These are phyloP conservation scores for Tillandsia leiboldiana DNA, from an alignment of 176 grass and related monocot species.

Conservation along the genomic window DNA sequence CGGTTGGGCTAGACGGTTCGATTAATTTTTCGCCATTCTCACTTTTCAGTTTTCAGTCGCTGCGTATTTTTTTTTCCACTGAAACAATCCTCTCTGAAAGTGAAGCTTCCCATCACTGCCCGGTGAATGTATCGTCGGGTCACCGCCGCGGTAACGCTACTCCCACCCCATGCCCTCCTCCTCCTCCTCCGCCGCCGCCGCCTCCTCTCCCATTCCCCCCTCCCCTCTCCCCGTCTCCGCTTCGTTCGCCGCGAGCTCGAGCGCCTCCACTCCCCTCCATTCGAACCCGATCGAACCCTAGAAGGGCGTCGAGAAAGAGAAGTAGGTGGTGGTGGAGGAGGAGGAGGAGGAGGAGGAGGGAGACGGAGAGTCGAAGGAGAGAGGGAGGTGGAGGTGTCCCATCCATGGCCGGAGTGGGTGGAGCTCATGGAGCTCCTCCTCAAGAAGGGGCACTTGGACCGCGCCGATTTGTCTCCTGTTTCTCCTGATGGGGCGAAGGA, in stretches of 20 bases:
- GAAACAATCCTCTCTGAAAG: too few relatives aligned
- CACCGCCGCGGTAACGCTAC: neutral
- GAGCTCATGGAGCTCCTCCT: conserved; percentile 58
- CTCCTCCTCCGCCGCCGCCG: neutral
- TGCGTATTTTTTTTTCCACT: too few relatives aligned
- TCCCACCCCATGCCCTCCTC: neutral
- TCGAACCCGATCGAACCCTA: neutral
- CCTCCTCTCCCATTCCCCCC: conserved; percentile 13
- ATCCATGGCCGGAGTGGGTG: conserved; percentile 67
- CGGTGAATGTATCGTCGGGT: conserved; percentile 29
- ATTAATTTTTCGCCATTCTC: too few relatives aligned
- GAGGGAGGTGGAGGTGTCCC: conserved; percentile 44
- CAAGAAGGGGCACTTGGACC: conserved; percentile 42
- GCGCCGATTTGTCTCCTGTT: conserved; percentile 18
- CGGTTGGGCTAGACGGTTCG: too few relatives aligned
- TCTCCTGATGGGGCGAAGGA: conserved; percentile 34
- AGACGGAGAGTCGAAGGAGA: neutral
- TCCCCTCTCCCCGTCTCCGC: conserved; percentile 4
- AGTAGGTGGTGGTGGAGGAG: conserved; percentile 6
- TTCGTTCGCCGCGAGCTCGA: conserved; percentile 18
- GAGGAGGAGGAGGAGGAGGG: neutral
- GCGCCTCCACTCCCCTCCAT: conserved; percentile 27
- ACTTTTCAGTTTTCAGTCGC: too few relatives aligned
- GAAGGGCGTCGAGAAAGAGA: conserved; percentile 15
- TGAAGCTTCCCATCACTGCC: too few relatives aligned